Evolutionary conservation across 2,329 filamentous ascomycete species (phyloP), one percentile per base, ranked within the genome.

Genomic region (Huntiella abstrusa): DNA sequence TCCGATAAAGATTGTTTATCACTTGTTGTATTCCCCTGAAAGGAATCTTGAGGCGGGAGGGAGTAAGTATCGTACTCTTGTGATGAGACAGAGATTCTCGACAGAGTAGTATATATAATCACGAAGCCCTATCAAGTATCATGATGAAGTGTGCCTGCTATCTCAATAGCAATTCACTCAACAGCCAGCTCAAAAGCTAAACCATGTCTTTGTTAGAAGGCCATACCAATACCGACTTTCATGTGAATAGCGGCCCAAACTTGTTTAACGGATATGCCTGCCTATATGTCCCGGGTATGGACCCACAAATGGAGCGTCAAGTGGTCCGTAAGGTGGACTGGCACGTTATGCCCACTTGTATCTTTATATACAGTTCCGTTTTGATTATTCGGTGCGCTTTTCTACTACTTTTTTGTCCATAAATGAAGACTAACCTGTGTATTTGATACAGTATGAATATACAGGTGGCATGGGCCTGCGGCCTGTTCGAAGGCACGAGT

Each of bases 201-300:
- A 13, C n/a, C 11, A 19, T 12, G 37, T 10, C 3, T 13, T 5
- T 13, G 2, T 13, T 2, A 10, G 10, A 41, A 41, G 38, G 12
- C 12, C 16, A 41, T 3, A 19, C 6, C 5, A 6, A 40, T 10
- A 41, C 8, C 10, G 15, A 41, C 15, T 17, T 7, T 4, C 2
- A 12, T 10, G 17, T 11, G 6, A 6, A 5, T 13, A 17, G 12
- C 15, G 2, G 5, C 4, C 15, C 3, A 10, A 12, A 1, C 13
- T 2, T 46, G 4, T 46, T 46, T 7, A 33, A 28, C 6, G 32
- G 35, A 5, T 15, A 28, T 19, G 32, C 13, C 4, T 41, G 17
- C 11, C 7, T 17, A 3, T 47, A 47, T 16, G 6, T 47, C 22
- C 39, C 45, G 16, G 38, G 38, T 10, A 44, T 47, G 38, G 45